Evolutionary conservation across 2,329 filamentous ascomycete genomes (phyloP).

Genomic region (Pestalotiopsis sp.): DNA sequence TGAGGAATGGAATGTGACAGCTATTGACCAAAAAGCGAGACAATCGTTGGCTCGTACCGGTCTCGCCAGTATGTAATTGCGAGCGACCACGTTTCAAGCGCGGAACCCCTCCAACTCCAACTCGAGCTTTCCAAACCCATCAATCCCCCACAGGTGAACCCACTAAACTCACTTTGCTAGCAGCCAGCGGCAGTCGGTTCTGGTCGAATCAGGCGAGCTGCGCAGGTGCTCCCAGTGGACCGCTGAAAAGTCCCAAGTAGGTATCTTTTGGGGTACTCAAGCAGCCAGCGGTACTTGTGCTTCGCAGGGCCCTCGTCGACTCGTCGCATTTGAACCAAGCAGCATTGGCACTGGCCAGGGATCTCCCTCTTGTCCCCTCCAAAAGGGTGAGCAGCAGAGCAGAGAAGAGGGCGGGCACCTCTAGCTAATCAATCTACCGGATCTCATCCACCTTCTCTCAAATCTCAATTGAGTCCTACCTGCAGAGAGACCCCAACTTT

Average conservation of each 20-base stretch:
- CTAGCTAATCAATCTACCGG: neutral
- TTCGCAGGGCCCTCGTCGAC: neutral
- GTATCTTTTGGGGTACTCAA: neutral
- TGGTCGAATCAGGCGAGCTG: conserved; percentile 11
- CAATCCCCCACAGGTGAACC: neutral
- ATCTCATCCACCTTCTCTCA: conserved; percentile 1
- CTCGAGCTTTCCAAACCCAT: too few relatives aligned
- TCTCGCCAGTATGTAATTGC: neutral
- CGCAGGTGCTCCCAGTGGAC: conserved; percentile 8
- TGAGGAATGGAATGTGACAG: too few relatives aligned
- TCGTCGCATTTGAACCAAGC: neutral
- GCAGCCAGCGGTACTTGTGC: neutral
- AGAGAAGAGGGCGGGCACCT: neutral
- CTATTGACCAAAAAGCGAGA: neutral
- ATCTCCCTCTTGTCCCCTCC: neutral
- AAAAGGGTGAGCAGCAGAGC: neutral
- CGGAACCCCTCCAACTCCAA: neutral
- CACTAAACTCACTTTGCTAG: neutral
- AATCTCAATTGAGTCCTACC: conserved; percentile 7
- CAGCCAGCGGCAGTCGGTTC: neutral
- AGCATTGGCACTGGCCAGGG: conserved; percentile 40
- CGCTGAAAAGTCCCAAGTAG: neutral
- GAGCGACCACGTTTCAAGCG: neutral
- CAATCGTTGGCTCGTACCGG: neutral
- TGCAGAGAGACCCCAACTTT: neutral